A percentile compares a stretch with the other conserved stretches of the same genome.
Conservation (phyloP, 179 eudicot species). For the Drosera spatulata region DNA sequence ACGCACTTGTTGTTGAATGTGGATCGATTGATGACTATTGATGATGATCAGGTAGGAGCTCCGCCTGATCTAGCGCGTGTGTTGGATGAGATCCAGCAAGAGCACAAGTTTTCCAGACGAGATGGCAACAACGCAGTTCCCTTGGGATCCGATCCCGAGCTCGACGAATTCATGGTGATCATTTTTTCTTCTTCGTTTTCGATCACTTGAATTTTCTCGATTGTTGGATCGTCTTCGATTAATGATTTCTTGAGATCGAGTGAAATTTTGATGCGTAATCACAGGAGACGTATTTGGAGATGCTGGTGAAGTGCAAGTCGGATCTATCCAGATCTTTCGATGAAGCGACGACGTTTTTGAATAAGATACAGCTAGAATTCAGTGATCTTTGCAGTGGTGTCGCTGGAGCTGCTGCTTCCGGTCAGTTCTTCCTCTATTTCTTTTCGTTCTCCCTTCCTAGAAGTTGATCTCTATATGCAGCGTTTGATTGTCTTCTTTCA, state of each 20-base stretch:
- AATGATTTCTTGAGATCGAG: no score
- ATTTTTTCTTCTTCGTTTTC: not conserved
- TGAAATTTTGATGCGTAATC: no score
- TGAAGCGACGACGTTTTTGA: slow-evolving; percentile 77
- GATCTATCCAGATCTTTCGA: slow-evolving; percentile 84
- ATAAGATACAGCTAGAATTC: slow-evolving; percentile 64
- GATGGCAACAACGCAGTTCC: slow-evolving; percentile 10
- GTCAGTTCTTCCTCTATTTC: slow-evolving; percentile 9
- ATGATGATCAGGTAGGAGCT: slow-evolving; percentile 27
- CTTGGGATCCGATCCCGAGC: slow-evolving; percentile 40
- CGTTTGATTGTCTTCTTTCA: not conserved
- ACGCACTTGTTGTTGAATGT: not conserved
- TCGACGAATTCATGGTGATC: slow-evolving; percentile 40
- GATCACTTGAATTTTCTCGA: not conserved
- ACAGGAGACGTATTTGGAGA: slow-evolving; percentile 68
- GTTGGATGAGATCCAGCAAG: slow-evolving; percentile 29
- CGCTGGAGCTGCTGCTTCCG: slow-evolving; percentile 17
- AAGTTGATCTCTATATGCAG: not conserved
- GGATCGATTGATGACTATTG: no score
- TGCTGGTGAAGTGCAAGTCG: slow-evolving; percentile 70
- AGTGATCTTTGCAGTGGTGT: slow-evolving; percentile 69
- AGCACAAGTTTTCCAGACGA: slow-evolving; percentile 11
- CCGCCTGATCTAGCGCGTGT: slow-evolving; percentile 28
- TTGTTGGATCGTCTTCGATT: no score
- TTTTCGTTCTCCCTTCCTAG: not conserved